Conservation (phyloP, 2,329 filamentous ascomycete species). For the Graphiopsis chlorocephala region DNA sequence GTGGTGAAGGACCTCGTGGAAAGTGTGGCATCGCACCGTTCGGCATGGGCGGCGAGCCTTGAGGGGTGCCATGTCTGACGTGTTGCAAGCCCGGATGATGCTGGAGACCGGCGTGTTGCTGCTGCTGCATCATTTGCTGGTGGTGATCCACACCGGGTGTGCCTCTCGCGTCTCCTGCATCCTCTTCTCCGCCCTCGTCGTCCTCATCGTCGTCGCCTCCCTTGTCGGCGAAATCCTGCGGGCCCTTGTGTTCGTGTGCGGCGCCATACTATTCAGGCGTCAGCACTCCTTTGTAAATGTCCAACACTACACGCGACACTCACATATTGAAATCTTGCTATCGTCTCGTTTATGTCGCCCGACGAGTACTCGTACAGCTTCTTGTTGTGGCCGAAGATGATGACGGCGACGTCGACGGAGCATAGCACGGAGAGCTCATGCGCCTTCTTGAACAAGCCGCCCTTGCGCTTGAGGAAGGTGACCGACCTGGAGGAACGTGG, state of each 20-base stretch:
- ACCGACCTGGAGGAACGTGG: conserved; percentile 21
- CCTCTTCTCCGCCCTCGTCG: conserved; percentile 66
- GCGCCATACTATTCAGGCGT: conserved; percentile 69
- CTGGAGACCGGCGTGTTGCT: conserved; percentile 35
- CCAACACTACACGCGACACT: conserved; percentile 40
- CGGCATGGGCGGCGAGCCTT: conserved; percentile 81
- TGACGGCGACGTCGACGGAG: conserved; percentile 96
- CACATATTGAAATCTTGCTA: conserved; percentile 88
- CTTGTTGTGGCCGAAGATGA: conserved; percentile 98
- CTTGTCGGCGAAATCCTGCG: conserved; percentile 83
- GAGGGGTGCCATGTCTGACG: conserved; percentile 77
- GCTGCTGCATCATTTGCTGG: conserved; percentile 43
- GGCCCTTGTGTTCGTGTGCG: conserved; percentile 94
- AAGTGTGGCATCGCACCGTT: conserved; percentile 68
- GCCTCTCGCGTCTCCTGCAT: conserved; percentile 56
- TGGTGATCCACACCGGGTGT: conserved; percentile 60
- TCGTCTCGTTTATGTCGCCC: conserved; percentile 84
- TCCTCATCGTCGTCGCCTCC: conserved; percentile 72
- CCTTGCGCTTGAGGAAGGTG: conserved; percentile 97
- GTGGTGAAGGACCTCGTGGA: conserved; percentile 75
- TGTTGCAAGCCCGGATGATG: conserved; percentile 68
- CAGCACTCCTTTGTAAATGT: conserved; percentile 20
- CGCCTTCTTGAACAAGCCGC: conserved; percentile 98
- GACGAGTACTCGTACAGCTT: conserved; percentile 98
- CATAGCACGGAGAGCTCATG: conserved; percentile 97